Conservation (phyloP, 2,329 filamentous ascomycete genomes). For the Beauveria bassiana region DNA sequence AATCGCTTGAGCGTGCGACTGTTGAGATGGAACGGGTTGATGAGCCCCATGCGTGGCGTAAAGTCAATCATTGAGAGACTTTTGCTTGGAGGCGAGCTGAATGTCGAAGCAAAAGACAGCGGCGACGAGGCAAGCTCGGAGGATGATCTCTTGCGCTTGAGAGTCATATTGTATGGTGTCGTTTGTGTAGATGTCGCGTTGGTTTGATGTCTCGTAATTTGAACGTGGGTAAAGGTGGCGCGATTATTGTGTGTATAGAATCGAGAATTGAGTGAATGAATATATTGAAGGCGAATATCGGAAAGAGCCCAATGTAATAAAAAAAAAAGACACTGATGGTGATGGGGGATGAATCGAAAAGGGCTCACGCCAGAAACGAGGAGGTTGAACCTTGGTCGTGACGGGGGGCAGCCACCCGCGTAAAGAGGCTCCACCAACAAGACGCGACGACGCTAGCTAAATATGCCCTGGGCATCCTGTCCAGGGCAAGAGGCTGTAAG, state of each 20-base stretch:
- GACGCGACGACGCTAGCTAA: background rate
- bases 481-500: background rate
- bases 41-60: slow-evolving; percentile 19
- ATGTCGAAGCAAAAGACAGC: slow-evolving; percentile 33
- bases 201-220: background rate
- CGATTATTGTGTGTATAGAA: background rate
- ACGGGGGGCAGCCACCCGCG: background rate
- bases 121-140: slow-evolving; percentile 46
- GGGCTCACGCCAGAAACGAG: background rate
- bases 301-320: background rate
- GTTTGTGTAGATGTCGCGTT: background rate
- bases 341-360: background rate
- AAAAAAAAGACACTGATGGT: background rate
- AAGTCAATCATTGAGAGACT: slow-evolving; percentile 25
- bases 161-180: slow-evolving; percentile 33
- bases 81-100: slow-evolving; percentile 29
- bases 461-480: background rate
- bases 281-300: background rate
- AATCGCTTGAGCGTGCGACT: slow-evolving; percentile 55
- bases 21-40: slow-evolving; percentile 35
- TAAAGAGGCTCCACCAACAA: slow-evolving; percentile 7
- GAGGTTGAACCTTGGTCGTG: slow-evolving; percentile 2
- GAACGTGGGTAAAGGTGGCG: background rate
- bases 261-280: background rate
- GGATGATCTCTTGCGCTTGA: slow-evolving; percentile 58